Conservation (phyloP, 331 rosid genomes). For the Pyrus hybrid region DNA sequence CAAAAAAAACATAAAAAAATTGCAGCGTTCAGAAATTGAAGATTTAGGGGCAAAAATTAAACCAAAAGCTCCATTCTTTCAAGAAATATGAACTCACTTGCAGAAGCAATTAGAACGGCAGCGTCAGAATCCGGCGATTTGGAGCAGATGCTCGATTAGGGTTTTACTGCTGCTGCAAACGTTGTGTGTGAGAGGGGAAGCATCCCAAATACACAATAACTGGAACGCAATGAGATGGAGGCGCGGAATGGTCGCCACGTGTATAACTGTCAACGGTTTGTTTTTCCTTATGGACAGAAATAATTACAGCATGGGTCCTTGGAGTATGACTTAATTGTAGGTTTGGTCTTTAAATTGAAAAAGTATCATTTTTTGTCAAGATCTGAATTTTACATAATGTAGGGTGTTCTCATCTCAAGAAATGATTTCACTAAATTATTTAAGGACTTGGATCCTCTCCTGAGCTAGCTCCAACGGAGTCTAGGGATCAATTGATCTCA, state of each 20-base stretch:
- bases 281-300: background rate
- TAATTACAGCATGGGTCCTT: background rate
- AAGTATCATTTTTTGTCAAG: no score
- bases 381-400: no score
- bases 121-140: background rate
- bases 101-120: background rate
- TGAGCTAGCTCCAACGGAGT: no score
- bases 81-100: conserved; percentile 1
- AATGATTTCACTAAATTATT: no score
- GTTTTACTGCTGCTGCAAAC: background rate
- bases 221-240: background rate
- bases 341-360: background rate
- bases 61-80: background rate
- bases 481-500: no score
- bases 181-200: background rate
- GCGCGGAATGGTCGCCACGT: background rate
- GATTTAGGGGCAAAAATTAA: background rate
- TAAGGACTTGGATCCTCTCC: no score
- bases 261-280: background rate
- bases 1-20: no score
- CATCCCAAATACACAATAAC: background rate
- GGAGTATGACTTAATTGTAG: background rate
- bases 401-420: no score
- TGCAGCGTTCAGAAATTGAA: background rate
- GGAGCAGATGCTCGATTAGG: background rate